phyloP scores from a whole-genome alignment of 225 moss, liverwort and hornwort species.

The Marchantia paleacea region DNA sequence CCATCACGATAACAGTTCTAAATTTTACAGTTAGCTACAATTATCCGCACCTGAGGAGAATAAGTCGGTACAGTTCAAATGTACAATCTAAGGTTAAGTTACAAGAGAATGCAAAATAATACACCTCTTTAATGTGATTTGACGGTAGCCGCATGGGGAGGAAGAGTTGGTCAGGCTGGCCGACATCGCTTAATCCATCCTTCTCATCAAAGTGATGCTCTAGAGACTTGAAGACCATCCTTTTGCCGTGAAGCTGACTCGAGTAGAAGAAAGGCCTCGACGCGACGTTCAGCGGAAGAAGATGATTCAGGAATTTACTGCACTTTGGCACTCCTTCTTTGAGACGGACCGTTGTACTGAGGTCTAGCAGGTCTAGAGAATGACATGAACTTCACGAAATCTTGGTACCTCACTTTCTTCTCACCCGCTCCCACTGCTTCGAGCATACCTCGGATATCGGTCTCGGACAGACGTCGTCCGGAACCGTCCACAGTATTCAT shows the following conservation, averaged over 20 bases:
- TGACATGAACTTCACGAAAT: slow-evolving; percentile 46
- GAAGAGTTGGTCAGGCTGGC: neutral
- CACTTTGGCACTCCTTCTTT: neutral
- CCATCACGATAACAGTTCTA: too few relatives aligned
- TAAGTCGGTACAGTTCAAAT: neutral
- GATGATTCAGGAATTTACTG: neutral
- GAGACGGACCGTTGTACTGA: slow-evolving; percentile 17
- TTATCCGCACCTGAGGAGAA: neutral
- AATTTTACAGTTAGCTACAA: neutral
- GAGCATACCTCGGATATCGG: slow-evolving; percentile 55
- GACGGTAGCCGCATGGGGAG: neutral
- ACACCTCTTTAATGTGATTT: neutral
- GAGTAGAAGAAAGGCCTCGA: neutral
- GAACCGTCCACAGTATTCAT: slow-evolving; percentile 37
- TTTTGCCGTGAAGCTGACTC: neutral
- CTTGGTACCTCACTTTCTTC: slow-evolving; percentile 51
- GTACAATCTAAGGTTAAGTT: neutral
- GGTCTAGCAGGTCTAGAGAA: neutral
- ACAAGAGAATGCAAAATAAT: neutral
- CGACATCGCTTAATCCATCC: neutral
- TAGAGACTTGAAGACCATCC: neutral
- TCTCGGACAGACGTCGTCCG: slow-evolving; percentile 42
- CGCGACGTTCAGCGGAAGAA: neutral
- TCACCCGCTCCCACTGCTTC: slow-evolving; percentile 43
- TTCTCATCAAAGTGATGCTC: neutral